Conservation (phyloP, 805 yeast species). For the Teunomyces gatunensis region DNA sequence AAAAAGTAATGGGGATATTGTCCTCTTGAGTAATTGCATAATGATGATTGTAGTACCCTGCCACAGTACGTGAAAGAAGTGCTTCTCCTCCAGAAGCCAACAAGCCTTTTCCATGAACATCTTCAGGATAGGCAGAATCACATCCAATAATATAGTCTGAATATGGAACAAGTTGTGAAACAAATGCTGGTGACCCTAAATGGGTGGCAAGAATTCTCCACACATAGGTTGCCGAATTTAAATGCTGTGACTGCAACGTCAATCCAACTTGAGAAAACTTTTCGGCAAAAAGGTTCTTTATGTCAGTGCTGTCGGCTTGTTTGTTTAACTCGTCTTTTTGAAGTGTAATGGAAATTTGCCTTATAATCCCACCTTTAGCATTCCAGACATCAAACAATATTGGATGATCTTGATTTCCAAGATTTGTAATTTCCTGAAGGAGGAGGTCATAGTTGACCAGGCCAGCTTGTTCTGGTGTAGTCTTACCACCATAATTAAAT, state of each 20-base stretch:
- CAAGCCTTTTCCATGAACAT: conserved; percentile 54
- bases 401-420: conserved; percentile 30
- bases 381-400: conserved; percentile 72
- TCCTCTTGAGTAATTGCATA: conserved; percentile 31
- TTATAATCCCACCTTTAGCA: conserved; percentile 72
- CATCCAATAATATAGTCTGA: conserved; percentile 84
- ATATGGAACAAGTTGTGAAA: conserved; percentile 78
- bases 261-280: conserved; percentile 57
- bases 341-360: conserved; percentile 31
- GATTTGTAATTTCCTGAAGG: conserved; percentile 39
- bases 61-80: conserved; percentile 63
- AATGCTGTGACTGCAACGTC: conserved; percentile 72
- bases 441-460: conserved; percentile 42
- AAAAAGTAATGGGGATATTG: conserved; percentile 37
- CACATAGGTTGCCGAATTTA: conserved; percentile 72
- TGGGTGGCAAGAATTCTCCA: conserved; percentile 82
- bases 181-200: conserved; percentile 75
- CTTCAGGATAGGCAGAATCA: conserved; percentile 57
- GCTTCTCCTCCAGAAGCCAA: conserved; percentile 87
- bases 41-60: conserved; percentile 52
- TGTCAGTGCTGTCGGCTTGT: neutral
- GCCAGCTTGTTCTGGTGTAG: conserved; percentile 34
- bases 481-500: conserved; percentile 33
- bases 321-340: conserved; percentile 6
- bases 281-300: conserved; percentile 20